These are phyloP conservation scores for Cryomyces antarcticus DNA, from an alignment of 495 filamentous ascomycete genomes.

Conservation along the genomic window DNA sequence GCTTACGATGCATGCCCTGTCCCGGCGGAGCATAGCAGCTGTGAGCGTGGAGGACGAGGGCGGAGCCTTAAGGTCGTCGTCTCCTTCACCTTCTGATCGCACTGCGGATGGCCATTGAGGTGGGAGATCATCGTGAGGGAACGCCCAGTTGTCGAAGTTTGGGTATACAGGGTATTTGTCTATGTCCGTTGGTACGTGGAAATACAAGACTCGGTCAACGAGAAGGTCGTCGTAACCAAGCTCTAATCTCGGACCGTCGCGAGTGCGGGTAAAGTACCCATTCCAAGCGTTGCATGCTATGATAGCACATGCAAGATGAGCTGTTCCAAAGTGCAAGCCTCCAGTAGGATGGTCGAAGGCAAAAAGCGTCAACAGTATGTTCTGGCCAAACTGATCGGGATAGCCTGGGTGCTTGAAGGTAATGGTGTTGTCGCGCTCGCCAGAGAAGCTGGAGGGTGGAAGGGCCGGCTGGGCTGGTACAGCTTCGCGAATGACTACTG, in stretches of 20 bases:
- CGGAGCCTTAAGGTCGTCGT: background rate
- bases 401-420: background rate
- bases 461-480: background rate
- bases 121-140: constrained; percentile 4
- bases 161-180: constrained; percentile 2
- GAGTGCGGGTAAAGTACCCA: background rate
- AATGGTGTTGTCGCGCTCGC: background rate
- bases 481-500: background rate
- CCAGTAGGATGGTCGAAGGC: background rate
- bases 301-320: background rate
- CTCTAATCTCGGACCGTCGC: background rate
- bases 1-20: background rate
- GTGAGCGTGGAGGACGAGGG: background rate
- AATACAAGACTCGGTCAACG: background rate
- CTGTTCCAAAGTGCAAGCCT: background rate
- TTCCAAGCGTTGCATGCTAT: constrained; percentile 1
- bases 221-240: background rate
- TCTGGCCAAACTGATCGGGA: background rate
- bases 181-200: constrained; percentile 1
- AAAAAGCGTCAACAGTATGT: background rate
- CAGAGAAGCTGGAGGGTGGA: background rate
- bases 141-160: constrained; percentile 5
- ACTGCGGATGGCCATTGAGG: background rate
- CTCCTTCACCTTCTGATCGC: background rate
- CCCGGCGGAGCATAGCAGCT: background rate